Percentiles rank a stretch among this genome's conserved stretches.
phyloP scores from a whole-genome alignment of 495 filamentous ascomycete species.

The Penicillium verhagenii region DNA sequence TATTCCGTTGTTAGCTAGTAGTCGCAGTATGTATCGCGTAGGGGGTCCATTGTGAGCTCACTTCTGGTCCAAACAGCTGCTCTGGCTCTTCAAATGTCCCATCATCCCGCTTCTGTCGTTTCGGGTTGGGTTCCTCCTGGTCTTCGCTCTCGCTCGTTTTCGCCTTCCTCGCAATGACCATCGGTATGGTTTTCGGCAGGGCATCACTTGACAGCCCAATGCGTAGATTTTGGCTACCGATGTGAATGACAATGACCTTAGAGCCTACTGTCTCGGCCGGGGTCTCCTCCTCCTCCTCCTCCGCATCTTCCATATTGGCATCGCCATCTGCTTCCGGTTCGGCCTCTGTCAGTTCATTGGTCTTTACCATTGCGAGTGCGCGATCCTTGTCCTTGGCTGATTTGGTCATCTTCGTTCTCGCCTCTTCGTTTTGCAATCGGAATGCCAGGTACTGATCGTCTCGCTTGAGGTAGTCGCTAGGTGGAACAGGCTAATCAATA shows the following conservation, averaged over 20 bases:
- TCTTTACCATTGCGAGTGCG: constrained; percentile 68
- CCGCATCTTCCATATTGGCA: constrained; percentile 62
- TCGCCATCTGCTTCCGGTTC: constrained; percentile 54
- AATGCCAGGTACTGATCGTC: constrained; percentile 93
- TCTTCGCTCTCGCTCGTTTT: constrained; percentile 78
- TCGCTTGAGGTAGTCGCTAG: constrained; percentile 92
- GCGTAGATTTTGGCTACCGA: constrained; percentile 95
- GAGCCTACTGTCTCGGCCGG: constrained; percentile 69
- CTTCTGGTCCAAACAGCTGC: constrained; percentile 82
- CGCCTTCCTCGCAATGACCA: constrained; percentile 81
- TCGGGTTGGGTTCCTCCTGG: constrained; percentile 77
- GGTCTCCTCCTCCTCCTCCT: constrained; percentile 45
- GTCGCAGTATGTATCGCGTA: not conserved
- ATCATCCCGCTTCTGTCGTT: constrained; percentile 75
- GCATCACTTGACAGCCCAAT: constrained; percentile 94
- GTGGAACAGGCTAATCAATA: constrained; percentile 8
- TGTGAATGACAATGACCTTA: constrained; percentile 92
- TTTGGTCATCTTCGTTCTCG: constrained; percentile 72
- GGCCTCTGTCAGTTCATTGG: constrained; percentile 34
- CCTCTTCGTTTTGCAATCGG: constrained; percentile 81
- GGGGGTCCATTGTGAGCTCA: constrained; percentile 36
- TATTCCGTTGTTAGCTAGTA: constrained; percentile 27
- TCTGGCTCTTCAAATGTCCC: constrained; percentile 60
- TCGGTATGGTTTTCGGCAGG: constrained; percentile 88
- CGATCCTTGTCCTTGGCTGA: constrained; percentile 84